Conservation (phyloP, 257 asterid genomes). For the Apocynum venetum region DNA sequence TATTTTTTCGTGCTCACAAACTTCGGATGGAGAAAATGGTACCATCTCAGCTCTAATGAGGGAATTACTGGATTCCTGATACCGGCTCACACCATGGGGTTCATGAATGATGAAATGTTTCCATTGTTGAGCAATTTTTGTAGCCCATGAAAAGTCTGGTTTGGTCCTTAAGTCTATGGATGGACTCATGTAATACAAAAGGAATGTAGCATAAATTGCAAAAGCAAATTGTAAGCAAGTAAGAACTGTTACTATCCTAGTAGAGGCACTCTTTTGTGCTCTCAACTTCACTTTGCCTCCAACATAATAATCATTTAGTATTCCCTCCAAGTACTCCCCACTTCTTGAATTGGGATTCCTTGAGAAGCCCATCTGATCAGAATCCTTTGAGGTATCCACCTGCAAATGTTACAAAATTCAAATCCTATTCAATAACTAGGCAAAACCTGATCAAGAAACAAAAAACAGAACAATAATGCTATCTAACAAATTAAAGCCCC, state of each 20-base stretch:
- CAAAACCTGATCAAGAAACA: background rate
- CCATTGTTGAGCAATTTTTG: constrained; percentile 64
- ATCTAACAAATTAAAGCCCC: too few species aligned
- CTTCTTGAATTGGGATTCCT: constrained; percentile 38
- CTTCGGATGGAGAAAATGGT: constrained; percentile 33
- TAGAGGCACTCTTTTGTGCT: constrained; percentile 31
- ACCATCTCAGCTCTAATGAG: constrained; percentile 13
- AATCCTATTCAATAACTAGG: too few species aligned
- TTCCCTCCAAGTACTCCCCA: constrained; percentile 74
- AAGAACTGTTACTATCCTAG: constrained; percentile 54
- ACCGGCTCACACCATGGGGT: constrained; percentile 48
- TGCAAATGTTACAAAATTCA: background rate
- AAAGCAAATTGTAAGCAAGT: constrained; percentile 79
- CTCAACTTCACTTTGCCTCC: constrained; percentile 48
- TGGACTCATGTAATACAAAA: constrained; percentile 79
- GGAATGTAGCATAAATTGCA: constrained; percentile 84
- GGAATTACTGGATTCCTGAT: constrained; percentile 31
- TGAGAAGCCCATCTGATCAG: constrained; percentile 34
- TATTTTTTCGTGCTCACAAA: constrained; percentile 71
- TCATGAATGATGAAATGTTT: constrained; percentile 42
- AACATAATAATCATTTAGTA: constrained; percentile 60
- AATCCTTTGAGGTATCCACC: background rate
- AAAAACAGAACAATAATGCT: background rate
- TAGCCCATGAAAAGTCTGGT: constrained; percentile 82
- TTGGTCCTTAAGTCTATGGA: constrained; percentile 50